Base-by-base conservation (phyloP, 2,329 filamentous ascomycete species). In the Cucurbitaria berberidis region DNA sequence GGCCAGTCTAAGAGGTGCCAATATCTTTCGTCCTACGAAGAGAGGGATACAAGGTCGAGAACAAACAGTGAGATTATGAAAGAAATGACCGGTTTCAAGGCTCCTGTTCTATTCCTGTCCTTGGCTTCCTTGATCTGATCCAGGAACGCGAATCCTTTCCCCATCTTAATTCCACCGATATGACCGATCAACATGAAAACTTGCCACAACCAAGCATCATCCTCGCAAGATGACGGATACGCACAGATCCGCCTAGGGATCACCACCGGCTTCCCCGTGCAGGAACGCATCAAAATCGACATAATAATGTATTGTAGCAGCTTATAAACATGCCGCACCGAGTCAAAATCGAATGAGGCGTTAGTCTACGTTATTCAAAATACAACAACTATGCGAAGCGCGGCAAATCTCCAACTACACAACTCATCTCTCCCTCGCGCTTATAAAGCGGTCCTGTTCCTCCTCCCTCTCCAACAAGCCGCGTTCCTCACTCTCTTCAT, bases 401-500 rank as follows among this genome's bases (percentile, higher is more conserved):
- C n/a, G n/a, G n/a, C n/a, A n/a, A n/a, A n/a, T n/a, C n/a, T n/a
- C n/a, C 24, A 26, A 5, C 24, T 26, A 35, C 32, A 35, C 35
- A 57, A 19, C 45, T 41, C 15, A 51, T 16, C 42, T 48, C 19
- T 30, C 48, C 47, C 41, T 51, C 35, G 19, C 60, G 22, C 62
- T 57, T 53, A 62, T 51, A 29, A 63, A 63, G 15, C 51, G 45
- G 41, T 64, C 63, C 21, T 58, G 59, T 38, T 66, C 69, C 18
- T 69, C 68, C 13, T 54, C 53, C 44, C 59, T 62, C 10, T 58
- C 65, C 13, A 80, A 60, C 36, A 80, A 53, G 1, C 77, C 77
- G n/a, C 69, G 59, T 59, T 76, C 73, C 51, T 78, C 77, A 45
- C 70, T 72, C 9, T 62, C 64, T n/a, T 64, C 74, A 6, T 61